Base-by-base conservation (phyloP, 1,284 basidiomycete genomes). In the Amylostereum chailletii region DNA sequence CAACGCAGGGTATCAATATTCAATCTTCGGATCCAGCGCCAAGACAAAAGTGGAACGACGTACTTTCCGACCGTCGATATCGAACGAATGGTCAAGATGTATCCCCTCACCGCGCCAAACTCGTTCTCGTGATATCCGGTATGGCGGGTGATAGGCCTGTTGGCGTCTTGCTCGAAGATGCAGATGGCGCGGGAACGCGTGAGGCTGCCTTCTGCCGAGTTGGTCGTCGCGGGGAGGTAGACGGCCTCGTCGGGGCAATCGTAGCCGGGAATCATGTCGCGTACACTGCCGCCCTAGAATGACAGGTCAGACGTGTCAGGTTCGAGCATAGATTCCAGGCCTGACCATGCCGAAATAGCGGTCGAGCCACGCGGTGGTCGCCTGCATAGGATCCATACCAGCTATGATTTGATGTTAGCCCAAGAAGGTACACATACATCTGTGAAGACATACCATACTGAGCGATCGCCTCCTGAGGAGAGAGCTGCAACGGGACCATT, bases 241-340 rank as follows among this genome's bases (percentile, higher is more conserved):
- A 77, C 65, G 0, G 82, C 75, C 47, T 83, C 77, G 53, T 74
- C 62, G 2, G 83, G 83, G 56, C 82, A 84, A 60, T 86, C 82
- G 59, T 84, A 85, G 42, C 77, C 75, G 0, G 74, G 71, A 32
- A 85, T 70, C 65, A 84, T 68, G 46, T 79, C 72, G 27, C 76
- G 71, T 6, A 79, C 76, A 2, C 69, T 46, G n/a, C 57, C 56
- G 0, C 76, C 77, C 61, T 63, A 33, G 6, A 4, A 8, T 37
- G 36, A 37, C 7, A 37, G 8, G 36, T n/a, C 29, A 43, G 32
- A 29, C 11, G 33, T 11, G 7, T 3, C 11, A 8, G 27, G 5
- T 8, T 31, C 26, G 5, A 43, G 3, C 11, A 36, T 33, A 10
- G 47, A 31, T 26, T 31, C 38, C 33, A 7, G 5, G 10, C 48